Base-by-base conservation (phyloP, 352 stramenopile genomes). In the Phytopythium kandeliae region DNA sequence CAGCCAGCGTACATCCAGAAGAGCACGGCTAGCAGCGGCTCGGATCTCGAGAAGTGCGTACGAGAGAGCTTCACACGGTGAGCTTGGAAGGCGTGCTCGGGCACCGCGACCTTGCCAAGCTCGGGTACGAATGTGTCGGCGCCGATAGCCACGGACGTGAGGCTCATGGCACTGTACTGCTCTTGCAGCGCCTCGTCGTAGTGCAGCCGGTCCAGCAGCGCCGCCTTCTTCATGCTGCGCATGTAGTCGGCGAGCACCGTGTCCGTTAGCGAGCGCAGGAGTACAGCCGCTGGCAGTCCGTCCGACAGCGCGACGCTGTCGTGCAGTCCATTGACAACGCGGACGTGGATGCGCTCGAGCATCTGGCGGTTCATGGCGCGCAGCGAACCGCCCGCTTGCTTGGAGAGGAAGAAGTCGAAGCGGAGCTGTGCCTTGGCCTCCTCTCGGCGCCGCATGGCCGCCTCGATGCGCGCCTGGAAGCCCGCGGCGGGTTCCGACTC, bases 151-250 rank as follows among this genome's bases (percentile, higher is more conserved):
- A 73, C 55, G 34, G 74, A 47, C 15, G 74, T 60, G 22, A 97
- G 59, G 22, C 90, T 87, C 2, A 97, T 60, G 2, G 69, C 52
- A 21, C 67, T 36, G 48, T 89, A 97, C 34, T 89, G 80, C 10
- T 69, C 48, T 46, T 82, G 71, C n/a, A 95, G 68, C n/a, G 54
- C 64, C 0, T 42, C 55, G 41, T 92, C 62, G 22, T 67, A 71
- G 11, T 61, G 54, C 11, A 93, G 49, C 21, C 78, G 80, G 41
- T 88, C 75, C 22, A 87, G 52, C 19, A 97, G 57, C 15, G 95
- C 78, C 1, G 86, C 68, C 40, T 96, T 96, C 65, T 98, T 97
- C 89, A 98, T 97, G 40, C 82, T 96, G 2, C 84, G 75, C 43
- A 80, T 85, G 64, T 98, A 97, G 17, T 90, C 78, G 31, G 95